phyloP scores from a whole-genome alignment of 2,329 filamentous ascomycete genomes.

The Fusarium falciforme region DNA sequence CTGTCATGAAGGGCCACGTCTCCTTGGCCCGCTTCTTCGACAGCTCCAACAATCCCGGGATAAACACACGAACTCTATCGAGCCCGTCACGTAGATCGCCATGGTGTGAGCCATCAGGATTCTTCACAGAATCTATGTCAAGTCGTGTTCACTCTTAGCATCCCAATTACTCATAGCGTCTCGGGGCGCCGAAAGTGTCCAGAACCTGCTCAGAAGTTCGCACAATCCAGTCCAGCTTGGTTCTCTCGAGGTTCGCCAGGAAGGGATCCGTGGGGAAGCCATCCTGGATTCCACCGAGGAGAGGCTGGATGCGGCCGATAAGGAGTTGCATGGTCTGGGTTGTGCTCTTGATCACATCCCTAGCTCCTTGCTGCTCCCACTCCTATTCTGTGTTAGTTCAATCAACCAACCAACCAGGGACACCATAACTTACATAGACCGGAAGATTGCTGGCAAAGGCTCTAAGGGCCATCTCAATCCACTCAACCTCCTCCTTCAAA shows the following conservation, averaged over 20 bases:
- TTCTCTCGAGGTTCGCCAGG: conserved; percentile 51
- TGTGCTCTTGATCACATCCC: conserved; percentile 53
- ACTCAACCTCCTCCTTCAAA: conserved; percentile 67
- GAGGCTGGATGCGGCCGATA: conserved; percentile 49
- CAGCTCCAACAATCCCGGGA: conserved; percentile 17
- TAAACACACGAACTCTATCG: not conserved
- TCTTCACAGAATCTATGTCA: conserved; percentile 12
- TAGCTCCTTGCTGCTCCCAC: conserved; percentile 51
- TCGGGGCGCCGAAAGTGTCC: conserved; percentile 44
- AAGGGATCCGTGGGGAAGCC: conserved; percentile 55
- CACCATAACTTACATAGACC: conserved; percentile 59
- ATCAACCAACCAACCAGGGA: not conserved
- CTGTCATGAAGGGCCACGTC: conserved; percentile 16
- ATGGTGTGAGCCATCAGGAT: not conserved
- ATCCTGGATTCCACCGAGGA: conserved; percentile 50
- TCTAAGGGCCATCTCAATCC: conserved; percentile 70
- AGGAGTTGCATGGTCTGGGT: conserved; percentile 54
- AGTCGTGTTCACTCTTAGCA: conserved; percentile 9
- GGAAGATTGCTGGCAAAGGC: conserved; percentile 62
- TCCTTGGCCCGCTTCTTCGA: conserved; percentile 19
- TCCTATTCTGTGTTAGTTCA: conserved; percentile 47
- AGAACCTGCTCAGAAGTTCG: conserved; percentile 51
- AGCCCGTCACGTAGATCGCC: conserved; percentile 7
- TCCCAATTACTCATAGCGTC: conserved; percentile 46
- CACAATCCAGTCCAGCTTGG: conserved; percentile 55